Conservation (phyloP, 2,329 filamentous ascomycete species). For the Verticillium alfalfae region DNA sequence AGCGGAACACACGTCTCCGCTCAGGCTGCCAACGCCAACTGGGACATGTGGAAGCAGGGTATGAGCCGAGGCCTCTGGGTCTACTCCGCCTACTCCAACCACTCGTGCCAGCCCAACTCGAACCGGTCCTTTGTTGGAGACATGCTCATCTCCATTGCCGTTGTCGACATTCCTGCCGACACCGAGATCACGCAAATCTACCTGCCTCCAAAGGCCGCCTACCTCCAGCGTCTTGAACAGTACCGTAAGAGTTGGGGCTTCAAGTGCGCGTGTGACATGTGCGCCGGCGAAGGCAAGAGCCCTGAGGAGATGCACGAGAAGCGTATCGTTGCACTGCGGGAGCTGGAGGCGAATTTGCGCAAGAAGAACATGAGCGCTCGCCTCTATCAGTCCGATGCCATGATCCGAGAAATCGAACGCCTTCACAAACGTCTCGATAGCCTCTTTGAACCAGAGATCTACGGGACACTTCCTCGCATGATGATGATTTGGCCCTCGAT, state of each 20-base stretch:
- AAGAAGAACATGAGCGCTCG: conserved; percentile 13
- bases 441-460: conserved; percentile 23
- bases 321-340: conserved; percentile 13
- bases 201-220: conserved; percentile 23
- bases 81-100: conserved; percentile 28
- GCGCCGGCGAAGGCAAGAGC: conserved; percentile 21
- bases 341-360: conserved; percentile 21
- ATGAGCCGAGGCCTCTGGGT: conserved; percentile 24
- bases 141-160: conserved; percentile 24
- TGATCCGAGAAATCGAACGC: conserved; percentile 23
- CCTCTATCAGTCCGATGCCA: conserved; percentile 20
- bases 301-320: conserved; percentile 10
- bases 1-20: conserved; percentile 23
- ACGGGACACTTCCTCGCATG: conserved; percentile 21
- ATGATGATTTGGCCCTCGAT: conserved; percentile 27
- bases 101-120: conserved; percentile 26
- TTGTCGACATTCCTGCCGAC: conserved; percentile 25
- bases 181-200: conserved; percentile 33
- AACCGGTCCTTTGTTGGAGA: conserved; percentile 28
- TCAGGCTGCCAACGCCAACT: conserved; percentile 15
- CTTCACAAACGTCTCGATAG: conserved; percentile 23
- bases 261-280: conserved; percentile 30
- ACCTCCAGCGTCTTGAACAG: conserved; percentile 16
- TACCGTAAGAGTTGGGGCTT: conserved; percentile 30
- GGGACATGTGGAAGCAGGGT: conserved; percentile 13